Evolutionary conservation across 2,329 filamentous ascomycete genomes (phyloP).

Genomic region (Sporothrix schenckii): DNA sequence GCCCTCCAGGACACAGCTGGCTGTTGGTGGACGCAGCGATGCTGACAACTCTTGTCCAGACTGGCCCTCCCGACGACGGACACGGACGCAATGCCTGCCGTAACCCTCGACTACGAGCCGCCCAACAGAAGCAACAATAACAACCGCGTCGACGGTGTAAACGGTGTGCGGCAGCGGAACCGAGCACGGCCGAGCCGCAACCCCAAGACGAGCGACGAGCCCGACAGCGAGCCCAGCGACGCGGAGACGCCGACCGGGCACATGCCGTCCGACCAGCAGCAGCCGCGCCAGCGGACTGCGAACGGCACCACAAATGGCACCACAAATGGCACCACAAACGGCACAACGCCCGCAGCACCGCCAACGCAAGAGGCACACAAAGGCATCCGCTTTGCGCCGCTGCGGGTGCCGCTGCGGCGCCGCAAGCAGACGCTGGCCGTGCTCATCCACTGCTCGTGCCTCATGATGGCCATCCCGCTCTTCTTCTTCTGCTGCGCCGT

Average conservation of each 20-base stretch:
- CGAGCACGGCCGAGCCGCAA: background rate
- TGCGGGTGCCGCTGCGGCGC: slow-evolving; percentile 70
- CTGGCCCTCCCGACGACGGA: background rate
- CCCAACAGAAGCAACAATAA: background rate
- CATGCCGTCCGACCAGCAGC: slow-evolving; percentile 14
- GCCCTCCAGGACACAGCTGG: too few species aligned
- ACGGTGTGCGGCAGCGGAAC: background rate
- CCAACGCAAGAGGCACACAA: background rate
- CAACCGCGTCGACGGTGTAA: background rate
- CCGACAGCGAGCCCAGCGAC: background rate
- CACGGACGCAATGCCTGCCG: slow-evolving; percentile 17
- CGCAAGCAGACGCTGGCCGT: slow-evolving; percentile 79
- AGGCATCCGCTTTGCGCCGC: slow-evolving; percentile 79
- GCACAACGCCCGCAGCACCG: background rate
- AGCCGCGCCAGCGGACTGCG: background rate
- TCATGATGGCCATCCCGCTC: slow-evolving; percentile 69
- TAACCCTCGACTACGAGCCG: background rate
- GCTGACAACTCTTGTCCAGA: background rate
- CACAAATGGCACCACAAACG: slow-evolving; percentile 1
- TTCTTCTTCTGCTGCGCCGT: slow-evolving; percentile 94
- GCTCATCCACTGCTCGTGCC: slow-evolving; percentile 70
- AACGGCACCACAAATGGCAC: background rate
- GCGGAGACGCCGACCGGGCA: background rate
- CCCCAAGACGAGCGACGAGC: background rate
- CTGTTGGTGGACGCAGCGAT: background rate